Evolutionary conservation across 306 rosid genomes (phyloP), one percentile per base, ranked within the genome.

Genomic region (Vigna angularis): DNA sequence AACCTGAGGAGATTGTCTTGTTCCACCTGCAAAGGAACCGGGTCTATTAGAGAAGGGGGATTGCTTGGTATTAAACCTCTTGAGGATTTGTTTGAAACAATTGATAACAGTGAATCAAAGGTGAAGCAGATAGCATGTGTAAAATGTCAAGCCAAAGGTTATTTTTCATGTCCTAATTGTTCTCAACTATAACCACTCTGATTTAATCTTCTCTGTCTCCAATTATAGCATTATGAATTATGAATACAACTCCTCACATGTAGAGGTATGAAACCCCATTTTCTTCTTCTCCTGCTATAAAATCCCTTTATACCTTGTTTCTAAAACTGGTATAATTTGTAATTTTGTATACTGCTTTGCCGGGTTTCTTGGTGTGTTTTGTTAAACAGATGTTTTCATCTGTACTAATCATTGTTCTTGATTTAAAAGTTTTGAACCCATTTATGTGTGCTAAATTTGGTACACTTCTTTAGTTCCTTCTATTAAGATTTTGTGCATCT

Each of bases 131-230:
- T 78, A 66, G 32, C 88, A 17, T 94, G 97, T 86, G 59, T 68
- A 32, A 85, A 89, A 38, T 92, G 97, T 77, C 89, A 83, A 44
- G 91, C 90, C 65, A 89, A 73, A 86, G 98, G 98, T 79, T 87
- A 86, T 69, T 92, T 88, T 80, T 26, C 81, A 51, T 92, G 98
- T 87, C 97, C 97, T 36, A 90, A 84, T 63, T 94, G 97, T 86
- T 81, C 90, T 32, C 66, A 80, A 74, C 48, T 57, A 20, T 83
- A 80, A 36, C 66, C 57, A 59, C 34, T 58, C n/a, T 78, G 67
- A 9, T 73, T 52, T 62, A 50, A 53, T 53, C 34, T 72, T 66
- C 57, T 45, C 15, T 62, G 14, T 28, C 14, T 13, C 9, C 57
- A 5, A 18, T 38, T 65, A 28, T 72, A 53, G 22, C 57, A 64